These are phyloP conservation scores for Volvariella surrecta DNA, from an alignment of 1,284 basidiomycete genomes.

Conservation along the genomic window DNA sequence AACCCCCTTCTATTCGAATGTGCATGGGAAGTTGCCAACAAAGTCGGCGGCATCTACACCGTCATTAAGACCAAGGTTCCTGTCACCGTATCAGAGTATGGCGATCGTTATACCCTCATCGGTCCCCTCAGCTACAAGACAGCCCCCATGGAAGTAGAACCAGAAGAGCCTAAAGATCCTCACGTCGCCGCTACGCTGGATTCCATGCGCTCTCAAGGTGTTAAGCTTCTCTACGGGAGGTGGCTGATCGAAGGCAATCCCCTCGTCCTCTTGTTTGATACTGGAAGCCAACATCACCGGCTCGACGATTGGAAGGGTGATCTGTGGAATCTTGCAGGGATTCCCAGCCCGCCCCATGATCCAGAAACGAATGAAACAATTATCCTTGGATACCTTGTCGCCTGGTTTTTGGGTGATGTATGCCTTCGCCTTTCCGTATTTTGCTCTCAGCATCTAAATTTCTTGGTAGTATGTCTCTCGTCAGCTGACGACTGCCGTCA, in stretches of 20 bases:
- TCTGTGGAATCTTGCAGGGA: slow-evolving; percentile 96
- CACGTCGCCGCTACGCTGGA: slow-evolving; percentile 66
- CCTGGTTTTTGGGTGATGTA: slow-evolving; percentile 99
- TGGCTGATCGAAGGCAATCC: slow-evolving; percentile 98
- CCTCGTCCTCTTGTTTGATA: slow-evolving; percentile 92
- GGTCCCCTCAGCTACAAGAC: slow-evolving; percentile 96
- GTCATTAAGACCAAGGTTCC: slow-evolving; percentile 99
- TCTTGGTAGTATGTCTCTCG: slow-evolving; percentile 64
- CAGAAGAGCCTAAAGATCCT: slow-evolving; percentile 76
- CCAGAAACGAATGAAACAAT: slow-evolving; percentile 99
- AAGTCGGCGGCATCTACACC: slow-evolving; percentile 98
- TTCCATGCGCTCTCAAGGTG: slow-evolving; percentile 78
- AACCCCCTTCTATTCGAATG: slow-evolving; percentile 81
- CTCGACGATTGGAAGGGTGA: slow-evolving; percentile 99
- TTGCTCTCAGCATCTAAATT: slow-evolving; percentile 10
- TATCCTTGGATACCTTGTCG: slow-evolving; percentile 95
- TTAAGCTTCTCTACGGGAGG: slow-evolving; percentile 91
- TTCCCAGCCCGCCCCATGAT: slow-evolving; percentile 92
- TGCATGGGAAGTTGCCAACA: slow-evolving; percentile 95
- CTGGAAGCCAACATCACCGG: slow-evolving; percentile 78
- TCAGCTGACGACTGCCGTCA: slow-evolving; percentile 76
- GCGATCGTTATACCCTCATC: slow-evolving; percentile 88
- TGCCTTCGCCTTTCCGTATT: slow-evolving; percentile 22
- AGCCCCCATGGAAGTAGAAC: slow-evolving; percentile 97
- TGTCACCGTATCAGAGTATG: slow-evolving; percentile 91